Percentiles rank a stretch among this genome's conserved stretches.
phyloP scores from a whole-genome alignment of 306 rosid species.

The Senna siamea region DNA sequence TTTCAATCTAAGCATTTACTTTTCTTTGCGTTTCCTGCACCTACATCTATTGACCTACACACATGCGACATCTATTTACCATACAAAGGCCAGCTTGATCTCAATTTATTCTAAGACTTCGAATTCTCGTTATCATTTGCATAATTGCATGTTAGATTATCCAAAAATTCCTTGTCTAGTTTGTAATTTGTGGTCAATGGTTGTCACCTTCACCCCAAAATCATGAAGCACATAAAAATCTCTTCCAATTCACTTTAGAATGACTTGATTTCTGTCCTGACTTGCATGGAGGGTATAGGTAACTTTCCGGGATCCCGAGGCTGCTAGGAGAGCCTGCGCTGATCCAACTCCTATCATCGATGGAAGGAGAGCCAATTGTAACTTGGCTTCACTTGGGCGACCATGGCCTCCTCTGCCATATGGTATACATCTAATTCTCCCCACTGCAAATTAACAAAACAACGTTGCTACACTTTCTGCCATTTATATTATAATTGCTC shows the following conservation, averaged over 20 bases:
- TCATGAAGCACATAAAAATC: not conserved
- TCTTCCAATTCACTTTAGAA: conserved; percentile 33
- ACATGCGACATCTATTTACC: too few relatives aligned
- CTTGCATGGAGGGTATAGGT: conserved; percentile 97
- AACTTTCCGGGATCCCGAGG: conserved; percentile 94
- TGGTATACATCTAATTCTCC: conserved; percentile 64
- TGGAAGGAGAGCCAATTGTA: conserved; percentile 96
- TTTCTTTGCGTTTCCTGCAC: not conserved
- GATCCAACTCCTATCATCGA: conserved; percentile 90
- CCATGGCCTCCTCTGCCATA: conserved; percentile 68
- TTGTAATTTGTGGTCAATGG: not conserved
- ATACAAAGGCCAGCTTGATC: too few relatives aligned
- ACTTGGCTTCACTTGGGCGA: conserved; percentile 90
- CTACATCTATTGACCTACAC: not conserved
- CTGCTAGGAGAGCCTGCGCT: conserved; percentile 91
- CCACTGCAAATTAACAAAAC: not conserved
- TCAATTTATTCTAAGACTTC: not conserved
- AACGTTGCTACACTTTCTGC: not conserved
- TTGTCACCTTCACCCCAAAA: not conserved
- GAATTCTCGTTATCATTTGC: not conserved
- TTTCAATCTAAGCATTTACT: not conserved
- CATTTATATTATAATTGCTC: not conserved
- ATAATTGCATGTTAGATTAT: not conserved
- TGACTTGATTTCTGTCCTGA: conserved; percentile 70
- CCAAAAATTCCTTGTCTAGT: not conserved